Conservation (phyloP, 163 green algal genomes). For the Chloromonas sp. region DNA sequence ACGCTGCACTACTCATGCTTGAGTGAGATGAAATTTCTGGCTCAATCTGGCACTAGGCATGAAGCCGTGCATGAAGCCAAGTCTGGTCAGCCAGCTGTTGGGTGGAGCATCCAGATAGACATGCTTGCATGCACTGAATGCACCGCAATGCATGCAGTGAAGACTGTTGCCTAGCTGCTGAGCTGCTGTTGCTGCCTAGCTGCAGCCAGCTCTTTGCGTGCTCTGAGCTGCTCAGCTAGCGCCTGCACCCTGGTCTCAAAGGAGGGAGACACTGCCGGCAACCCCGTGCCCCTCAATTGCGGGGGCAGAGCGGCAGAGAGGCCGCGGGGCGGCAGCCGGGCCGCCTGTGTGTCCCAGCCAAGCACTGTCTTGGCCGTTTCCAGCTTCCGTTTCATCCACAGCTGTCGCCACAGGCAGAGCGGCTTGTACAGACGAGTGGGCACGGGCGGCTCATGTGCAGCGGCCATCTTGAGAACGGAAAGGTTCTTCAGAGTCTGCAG, state of each 20-base stretch:
- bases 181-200: neutral
- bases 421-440: constrained; percentile 38
- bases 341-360: neutral
- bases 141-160: too few species aligned
- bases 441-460: constrained; percentile 29
- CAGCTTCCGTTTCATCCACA: constrained; percentile 22
- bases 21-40: too few species aligned
- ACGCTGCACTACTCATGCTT: too few species aligned
- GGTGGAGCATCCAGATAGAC: too few species aligned
- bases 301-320: neutral
- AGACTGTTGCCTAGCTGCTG: too few species aligned
- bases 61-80: too few species aligned
- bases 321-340: neutral
- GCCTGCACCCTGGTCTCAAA: neutral
- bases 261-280: neutral
- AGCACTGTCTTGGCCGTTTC: neutral
- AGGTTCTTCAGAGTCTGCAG: constrained; percentile 40
- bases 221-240: neutral
- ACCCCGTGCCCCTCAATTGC: neutral
- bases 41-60: too few species aligned
- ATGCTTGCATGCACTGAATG: too few species aligned
- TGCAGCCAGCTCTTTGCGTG: neutral
- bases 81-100: too few species aligned
- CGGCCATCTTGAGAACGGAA: constrained; percentile 52
- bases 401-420: constrained; percentile 22